phyloP scores from a whole-genome alignment of 306 rosid genomes.

The Inga leiocalycina region DNA sequence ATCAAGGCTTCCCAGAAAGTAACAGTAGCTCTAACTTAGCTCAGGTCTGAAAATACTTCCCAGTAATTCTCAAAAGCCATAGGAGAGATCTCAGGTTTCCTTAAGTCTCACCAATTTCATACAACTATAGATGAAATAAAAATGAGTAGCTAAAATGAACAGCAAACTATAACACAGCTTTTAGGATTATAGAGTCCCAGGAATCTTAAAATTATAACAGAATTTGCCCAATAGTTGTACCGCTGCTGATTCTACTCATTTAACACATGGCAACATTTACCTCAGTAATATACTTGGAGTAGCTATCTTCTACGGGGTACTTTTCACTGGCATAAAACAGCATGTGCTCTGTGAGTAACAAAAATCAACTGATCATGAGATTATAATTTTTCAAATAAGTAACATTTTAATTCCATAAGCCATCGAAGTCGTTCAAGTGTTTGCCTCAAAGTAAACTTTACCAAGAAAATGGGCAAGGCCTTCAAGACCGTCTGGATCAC shows the following conservation, averaged over 20 bases:
- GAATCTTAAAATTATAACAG: background rate
- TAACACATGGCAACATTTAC: slow-evolving; percentile 38
- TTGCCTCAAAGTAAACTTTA: slow-evolving; percentile 5
- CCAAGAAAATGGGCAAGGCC: slow-evolving; percentile 99
- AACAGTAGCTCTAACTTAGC: background rate
- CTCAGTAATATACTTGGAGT: slow-evolving; percentile 86
- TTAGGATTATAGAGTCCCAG: background rate
- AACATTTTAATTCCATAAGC: background rate
- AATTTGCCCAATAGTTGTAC: slow-evolving; percentile 40
- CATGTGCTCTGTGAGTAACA: slow-evolving; percentile 80
- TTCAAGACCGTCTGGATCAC: slow-evolving; percentile 85
- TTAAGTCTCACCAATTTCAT: slow-evolving; percentile 14
- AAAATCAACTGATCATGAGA: slow-evolving; percentile 27
- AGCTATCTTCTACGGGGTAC: slow-evolving; percentile 91
- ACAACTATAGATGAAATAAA: slow-evolving; percentile 11
- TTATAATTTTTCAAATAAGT: background rate
- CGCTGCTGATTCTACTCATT: background rate
- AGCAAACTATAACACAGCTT: slow-evolving; percentile 20
- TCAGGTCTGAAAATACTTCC: background rate
- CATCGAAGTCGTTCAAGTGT: too few relatives aligned
- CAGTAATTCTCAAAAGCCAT: slow-evolving; percentile 8
- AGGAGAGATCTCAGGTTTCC: slow-evolving; percentile 11
- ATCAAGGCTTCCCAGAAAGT: background rate
- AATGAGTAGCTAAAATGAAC: slow-evolving; percentile 1
- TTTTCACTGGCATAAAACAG: slow-evolving; percentile 98